Conservation (phyloP, 805 yeast genomes). For the Suhomyces vadensis region DNA sequence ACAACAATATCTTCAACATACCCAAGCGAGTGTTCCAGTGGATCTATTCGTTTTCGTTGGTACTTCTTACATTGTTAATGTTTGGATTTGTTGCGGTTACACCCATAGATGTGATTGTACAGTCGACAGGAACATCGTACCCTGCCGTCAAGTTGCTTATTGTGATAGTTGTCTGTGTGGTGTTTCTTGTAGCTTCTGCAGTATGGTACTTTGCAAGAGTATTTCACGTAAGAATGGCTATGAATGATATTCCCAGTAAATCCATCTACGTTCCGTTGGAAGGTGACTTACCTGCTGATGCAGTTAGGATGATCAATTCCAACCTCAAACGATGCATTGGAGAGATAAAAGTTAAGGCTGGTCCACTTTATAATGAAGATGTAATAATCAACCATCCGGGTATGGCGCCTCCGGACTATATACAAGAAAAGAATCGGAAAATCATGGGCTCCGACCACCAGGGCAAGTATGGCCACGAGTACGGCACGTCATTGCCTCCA, state of each 20-base stretch:
- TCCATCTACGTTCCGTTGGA: conserved; percentile 70
- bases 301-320: conserved; percentile 24
- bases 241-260: conserved; percentile 68
- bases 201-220: conserved; percentile 61
- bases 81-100: conserved; percentile 67
- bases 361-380: conserved; percentile 31
- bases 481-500: conserved; percentile 25
- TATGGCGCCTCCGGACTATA: conserved; percentile 41
- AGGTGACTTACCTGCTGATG: conserved; percentile 44
- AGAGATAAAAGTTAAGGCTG: conserved; percentile 34
- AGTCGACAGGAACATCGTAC: conserved; percentile 51
- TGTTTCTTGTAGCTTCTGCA: conserved; percentile 52
- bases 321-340: conserved; percentile 28
- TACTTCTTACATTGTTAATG: conserved; percentile 33
- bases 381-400: conserved; percentile 42
- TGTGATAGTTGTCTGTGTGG: conserved; percentile 68
- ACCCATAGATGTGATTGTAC: conserved; percentile 76
- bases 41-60: conserved; percentile 48
- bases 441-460: conserved; percentile 12
- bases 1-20: conserved; percentile 12
- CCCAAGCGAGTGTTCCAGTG: conserved; percentile 32
- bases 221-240: conserved; percentile 52
- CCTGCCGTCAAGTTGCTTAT: conserved; percentile 81
- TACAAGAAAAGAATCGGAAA: conserved; percentile 32
- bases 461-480: conserved; percentile 9